A percentile compares a stretch with the other conserved stretches of the same genome.
Evolutionary conservation across 2,329 filamentous ascomycete genomes (phyloP).

Genomic region (Fusarium praegraminearum): DNA sequence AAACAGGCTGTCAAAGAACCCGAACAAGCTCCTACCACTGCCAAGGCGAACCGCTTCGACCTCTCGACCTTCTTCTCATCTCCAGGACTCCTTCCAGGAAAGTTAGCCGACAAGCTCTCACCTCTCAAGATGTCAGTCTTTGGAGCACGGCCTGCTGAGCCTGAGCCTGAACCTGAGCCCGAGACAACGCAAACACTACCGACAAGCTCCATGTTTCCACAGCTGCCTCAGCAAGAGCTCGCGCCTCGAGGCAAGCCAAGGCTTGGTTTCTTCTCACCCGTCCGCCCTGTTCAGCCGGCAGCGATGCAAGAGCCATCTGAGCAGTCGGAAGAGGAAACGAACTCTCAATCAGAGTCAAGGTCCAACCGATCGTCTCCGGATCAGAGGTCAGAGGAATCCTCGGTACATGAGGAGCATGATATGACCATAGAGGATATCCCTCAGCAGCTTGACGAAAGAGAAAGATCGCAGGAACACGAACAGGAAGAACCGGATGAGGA

Average conservation of each 20-base stretch:
- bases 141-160: conserved; percentile 29
- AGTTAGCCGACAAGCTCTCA: conserved; percentile 51
- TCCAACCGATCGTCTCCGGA: conserved; percentile 54
- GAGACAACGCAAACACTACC: conserved; percentile 45
- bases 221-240: conserved; percentile 50
- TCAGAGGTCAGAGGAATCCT: not conserved
- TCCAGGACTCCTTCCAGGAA: conserved; percentile 57
- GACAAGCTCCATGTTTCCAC: conserved; percentile 58
- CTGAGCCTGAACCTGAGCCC: conserved; percentile 32
- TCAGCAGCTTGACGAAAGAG: conserved; percentile 14
- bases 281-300: conserved; percentile 20
- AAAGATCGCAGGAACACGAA: conserved; percentile 7
- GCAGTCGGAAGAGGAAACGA: conserved; percentile 48
- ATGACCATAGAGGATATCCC: not conserved
- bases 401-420: conserved; percentile 19
- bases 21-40: conserved; percentile 38
- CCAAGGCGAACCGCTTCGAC: conserved; percentile 57
- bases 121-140: conserved; percentile 40
- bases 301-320: conserved; percentile 14
- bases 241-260: conserved; percentile 50
- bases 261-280: conserved; percentile 55
- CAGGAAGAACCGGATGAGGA: conserved; percentile 46
- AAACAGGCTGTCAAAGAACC: conserved; percentile 28
- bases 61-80: conserved; percentile 70
- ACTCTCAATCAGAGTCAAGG: conserved; percentile 49